These are phyloP conservation scores for Phytophthora melonis DNA, from an alignment of 352 stramenopile species.

Conservation along the genomic window DNA sequence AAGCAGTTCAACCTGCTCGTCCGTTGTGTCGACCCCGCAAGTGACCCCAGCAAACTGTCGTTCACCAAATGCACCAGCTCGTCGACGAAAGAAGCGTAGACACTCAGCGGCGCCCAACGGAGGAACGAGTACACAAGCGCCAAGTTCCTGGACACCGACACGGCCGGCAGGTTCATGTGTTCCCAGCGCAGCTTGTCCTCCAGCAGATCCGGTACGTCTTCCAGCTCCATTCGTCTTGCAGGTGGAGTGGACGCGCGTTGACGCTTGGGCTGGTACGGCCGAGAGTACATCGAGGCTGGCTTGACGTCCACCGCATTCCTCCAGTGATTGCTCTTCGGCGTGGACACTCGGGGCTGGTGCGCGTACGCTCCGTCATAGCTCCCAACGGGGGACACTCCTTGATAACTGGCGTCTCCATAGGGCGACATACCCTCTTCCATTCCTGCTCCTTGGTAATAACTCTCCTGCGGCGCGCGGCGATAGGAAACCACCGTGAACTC, in stretches of 20 bases:
- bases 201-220: background rate
- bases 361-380: slow-evolving; percentile 3
- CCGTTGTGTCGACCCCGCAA: slow-evolving; percentile 18
- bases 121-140: slow-evolving; percentile 57
- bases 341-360: background rate
- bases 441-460: background rate
- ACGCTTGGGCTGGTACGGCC: background rate
- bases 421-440: background rate
- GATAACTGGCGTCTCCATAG: background rate
- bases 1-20: slow-evolving; percentile 58
- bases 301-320: background rate
- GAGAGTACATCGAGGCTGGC: background rate
- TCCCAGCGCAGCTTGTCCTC: slow-evolving; percentile 31
- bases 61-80: slow-evolving; percentile 56
- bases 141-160: slow-evolving; percentile 64
- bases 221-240: background rate
- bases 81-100: slow-evolving; percentile 58
- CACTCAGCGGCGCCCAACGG: slow-evolving; percentile 53
- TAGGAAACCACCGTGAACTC: slow-evolving; percentile 83
- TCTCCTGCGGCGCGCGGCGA: slow-evolving; percentile 51
- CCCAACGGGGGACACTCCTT: background rate
- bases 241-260: background rate
- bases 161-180: slow-evolving; percentile 21
- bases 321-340: background rate
- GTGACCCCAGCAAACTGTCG: slow-evolving; percentile 39